A percentile compares a stretch with the other conserved stretches of the same genome.
These are phyloP conservation scores for Rubia tinctorum DNA, from an alignment of 305 asterid genomes.

Conservation along the genomic window DNA sequence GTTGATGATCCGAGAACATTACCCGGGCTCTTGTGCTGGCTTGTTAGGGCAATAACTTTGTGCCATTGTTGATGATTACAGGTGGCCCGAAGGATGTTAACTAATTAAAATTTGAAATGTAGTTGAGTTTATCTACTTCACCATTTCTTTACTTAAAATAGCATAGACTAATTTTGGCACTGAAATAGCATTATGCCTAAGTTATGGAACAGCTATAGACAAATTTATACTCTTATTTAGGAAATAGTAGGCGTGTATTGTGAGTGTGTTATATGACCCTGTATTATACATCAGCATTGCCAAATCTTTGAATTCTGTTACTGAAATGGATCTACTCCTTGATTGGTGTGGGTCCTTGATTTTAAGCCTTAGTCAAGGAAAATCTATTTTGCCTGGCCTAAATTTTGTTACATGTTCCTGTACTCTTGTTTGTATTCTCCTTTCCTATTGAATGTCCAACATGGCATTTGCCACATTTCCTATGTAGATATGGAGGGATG, in stretches of 20 bases:
- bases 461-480: neutral
- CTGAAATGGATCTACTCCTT: neutral
- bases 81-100: neutral
- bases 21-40: too few species aligned
- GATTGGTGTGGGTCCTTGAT: neutral
- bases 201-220: neutral
- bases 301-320: neutral
- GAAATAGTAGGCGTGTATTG: neutral
- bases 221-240: neutral
- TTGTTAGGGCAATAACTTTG: neutral
- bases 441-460: neutral
- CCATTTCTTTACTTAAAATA: neutral
- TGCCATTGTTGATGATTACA: neutral
- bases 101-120: too few species aligned
- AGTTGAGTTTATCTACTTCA: neutral
- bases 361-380: neutral
- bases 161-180: too few species aligned
- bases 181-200: too few species aligned
- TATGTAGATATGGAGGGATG: neutral
- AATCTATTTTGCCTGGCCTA: neutral
- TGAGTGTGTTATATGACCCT: neutral
- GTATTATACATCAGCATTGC: neutral
- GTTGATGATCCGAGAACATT: neutral
- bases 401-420: neutral
- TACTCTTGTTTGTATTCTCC: neutral